A percentile compares a stretch with the other conserved stretches of the same genome.
Conservation (phyloP, 2,329 filamentous ascomycete genomes). For the Trichophaea hybrida region DNA sequence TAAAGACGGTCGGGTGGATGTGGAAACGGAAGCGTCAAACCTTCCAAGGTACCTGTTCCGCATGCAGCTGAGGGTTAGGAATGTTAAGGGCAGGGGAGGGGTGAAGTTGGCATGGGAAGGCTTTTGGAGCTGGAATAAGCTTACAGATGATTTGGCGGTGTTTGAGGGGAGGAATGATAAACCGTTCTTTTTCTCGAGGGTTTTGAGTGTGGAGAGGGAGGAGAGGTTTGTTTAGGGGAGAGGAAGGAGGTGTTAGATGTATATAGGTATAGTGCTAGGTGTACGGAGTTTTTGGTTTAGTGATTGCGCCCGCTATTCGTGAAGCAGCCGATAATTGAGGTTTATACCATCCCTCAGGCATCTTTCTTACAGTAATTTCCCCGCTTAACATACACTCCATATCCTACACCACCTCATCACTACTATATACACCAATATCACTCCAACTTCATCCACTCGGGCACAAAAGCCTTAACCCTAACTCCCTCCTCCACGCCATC, state of each 20-base stretch:
- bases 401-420: neutral
- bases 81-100: constrained; percentile 43
- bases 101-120: constrained; percentile 82
- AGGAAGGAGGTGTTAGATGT: too few species aligned
- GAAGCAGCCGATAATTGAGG: too few species aligned
- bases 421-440: neutral
- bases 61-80: constrained; percentile 60
- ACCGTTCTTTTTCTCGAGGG: constrained; percentile 52
- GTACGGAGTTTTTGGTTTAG: too few species aligned
- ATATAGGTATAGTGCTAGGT: too few species aligned
- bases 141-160: constrained; percentile 82
- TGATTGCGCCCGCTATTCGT: too few species aligned
- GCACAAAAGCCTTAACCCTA: constrained; percentile 66
- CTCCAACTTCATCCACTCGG: constrained; percentile 46
- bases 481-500: constrained; percentile 34
- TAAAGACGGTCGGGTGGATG: constrained; percentile 42
- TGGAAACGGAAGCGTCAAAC: constrained; percentile 66
- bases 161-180: constrained; percentile 54
- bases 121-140: constrained; percentile 77
- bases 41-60: constrained; percentile 63
- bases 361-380: too few species aligned
- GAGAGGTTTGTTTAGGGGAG: constrained; percentile 23
- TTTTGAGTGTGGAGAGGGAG: constrained; percentile 46
- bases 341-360: too few species aligned
- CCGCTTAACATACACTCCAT: too few species aligned